Base-by-base conservation (phyloP, 176 grass and related monocot genomes). In the Triticum monococcum region DNA sequence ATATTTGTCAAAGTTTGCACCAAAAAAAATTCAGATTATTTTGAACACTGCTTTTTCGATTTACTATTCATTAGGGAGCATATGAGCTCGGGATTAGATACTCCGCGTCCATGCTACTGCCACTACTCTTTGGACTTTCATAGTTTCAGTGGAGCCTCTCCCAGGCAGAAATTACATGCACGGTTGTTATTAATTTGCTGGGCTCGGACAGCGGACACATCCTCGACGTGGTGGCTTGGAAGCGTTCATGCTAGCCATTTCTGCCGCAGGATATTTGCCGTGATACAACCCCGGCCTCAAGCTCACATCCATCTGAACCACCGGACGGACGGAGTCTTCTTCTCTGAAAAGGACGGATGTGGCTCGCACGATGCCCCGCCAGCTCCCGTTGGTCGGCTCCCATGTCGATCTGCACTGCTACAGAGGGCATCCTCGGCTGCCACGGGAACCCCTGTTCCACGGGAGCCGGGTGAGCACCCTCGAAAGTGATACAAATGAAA, bases 401-500 rank as follows among this genome's bases (percentile, higher is more conserved):
- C 7, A 48, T 48, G 45, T 48, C 8, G 45, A 17, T 5, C 14
- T 46, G 82, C 83, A 76, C 63, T 89, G 78, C 62, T 37, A 60
- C 70, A 48, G 35, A 77, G 78, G 88, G 61, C 59, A 89, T 81
- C 70, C 62, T 81, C 83, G 26, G 2, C 14, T 4, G 71, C 83
- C 88, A 81, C 54, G 62, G 25, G 83, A 48, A 26, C 24, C n/a
- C 54, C 77, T 85, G 82, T 67, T 68, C 35, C 82, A 80, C 17
- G 68, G 11, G 40, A 35, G 0, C 48, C 86, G 24, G 48, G 36
- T 22, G 32, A 54, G 79, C 45, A 14, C 1, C 17, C 1, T 4
- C 31, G 65, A 81, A 10, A 68, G 36, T 45, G 88, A 71, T 59
- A 22, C 14, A 28, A 0, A 45, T 26, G 80, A 82, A 14, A 46